Conservation (phyloP, 2,329 filamentous ascomycete species). For the Aspergillus fischeri region DNA sequence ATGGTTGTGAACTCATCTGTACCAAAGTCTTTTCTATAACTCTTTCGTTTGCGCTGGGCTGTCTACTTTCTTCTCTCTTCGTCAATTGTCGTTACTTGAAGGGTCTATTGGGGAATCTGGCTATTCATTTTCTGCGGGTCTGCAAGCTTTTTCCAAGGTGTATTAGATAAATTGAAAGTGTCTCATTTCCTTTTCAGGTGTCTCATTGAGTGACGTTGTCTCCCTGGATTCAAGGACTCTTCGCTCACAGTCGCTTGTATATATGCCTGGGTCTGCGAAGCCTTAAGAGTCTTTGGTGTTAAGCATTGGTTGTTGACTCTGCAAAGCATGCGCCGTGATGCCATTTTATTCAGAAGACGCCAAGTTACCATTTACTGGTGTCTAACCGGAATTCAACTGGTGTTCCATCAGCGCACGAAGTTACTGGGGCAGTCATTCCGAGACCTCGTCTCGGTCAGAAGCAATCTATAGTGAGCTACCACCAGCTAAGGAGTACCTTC, state of each 20-base stretch:
- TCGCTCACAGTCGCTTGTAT: not conserved
- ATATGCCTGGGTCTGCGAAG: not conserved
- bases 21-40: slow-evolving; percentile 10
- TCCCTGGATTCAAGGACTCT: not conserved
- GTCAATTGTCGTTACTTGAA: slow-evolving; percentile 8
- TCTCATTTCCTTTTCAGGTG: slow-evolving; percentile 3
- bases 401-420: no score
- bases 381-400: not conserved
- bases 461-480: no score
- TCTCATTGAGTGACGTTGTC: not conserved
- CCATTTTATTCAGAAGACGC: not conserved
- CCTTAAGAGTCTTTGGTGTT: not conserved
- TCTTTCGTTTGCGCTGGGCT: not conserved
- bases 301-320: not conserved
- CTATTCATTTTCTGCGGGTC: slow-evolving; percentile 6
- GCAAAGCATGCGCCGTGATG: not conserved
- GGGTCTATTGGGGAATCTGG: slow-evolving; percentile 17
- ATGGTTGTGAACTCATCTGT: slow-evolving; percentile 4
- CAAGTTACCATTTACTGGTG: not conserved
- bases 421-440: no score
- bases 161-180: slow-evolving; percentile 25
- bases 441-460: no score
- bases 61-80: slow-evolving; percentile 2
- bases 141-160: slow-evolving; percentile 19
- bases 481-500: no score